Conservation (phyloP, 148 eudicot species). For the Rhododendron mucronatum region DNA sequence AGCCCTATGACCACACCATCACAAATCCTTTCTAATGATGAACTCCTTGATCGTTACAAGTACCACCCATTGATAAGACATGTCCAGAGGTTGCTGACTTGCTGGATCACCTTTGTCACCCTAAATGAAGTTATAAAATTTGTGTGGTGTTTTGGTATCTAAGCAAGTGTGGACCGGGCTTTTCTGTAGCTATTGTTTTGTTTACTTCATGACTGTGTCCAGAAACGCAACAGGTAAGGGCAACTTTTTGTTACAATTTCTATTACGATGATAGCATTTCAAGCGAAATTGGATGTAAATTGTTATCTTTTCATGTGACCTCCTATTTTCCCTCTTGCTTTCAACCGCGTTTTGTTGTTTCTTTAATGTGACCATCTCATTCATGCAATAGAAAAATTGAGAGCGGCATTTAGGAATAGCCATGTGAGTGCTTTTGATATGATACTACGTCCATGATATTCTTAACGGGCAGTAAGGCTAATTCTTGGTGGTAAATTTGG, state of each 20-base stretch:
- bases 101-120: neutral
- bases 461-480: neutral
- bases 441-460: neutral
- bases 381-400: neutral
- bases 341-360: neutral
- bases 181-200: neutral
- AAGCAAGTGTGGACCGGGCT: neutral
- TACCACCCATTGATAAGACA: neutral
- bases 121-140: neutral
- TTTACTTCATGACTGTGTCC: neutral
- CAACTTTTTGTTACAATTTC: neutral
- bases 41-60: neutral
- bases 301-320: neutral
- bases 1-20: neutral
- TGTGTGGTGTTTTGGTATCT: neutral
- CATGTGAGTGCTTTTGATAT: neutral
- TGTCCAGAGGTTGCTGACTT: neutral
- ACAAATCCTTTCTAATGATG: neutral
- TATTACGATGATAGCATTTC: neutral
- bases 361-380: neutral
- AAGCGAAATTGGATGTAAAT: neutral
- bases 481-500: neutral
- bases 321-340: neutral
- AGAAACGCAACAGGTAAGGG: neutral
- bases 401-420: neutral